Percentiles rank a stretch among this genome's conserved stretches.
These are phyloP conservation scores for Backusella circina DNA, from an alignment of 192 early-diverging fungal genomes.

Conservation along the genomic window DNA sequence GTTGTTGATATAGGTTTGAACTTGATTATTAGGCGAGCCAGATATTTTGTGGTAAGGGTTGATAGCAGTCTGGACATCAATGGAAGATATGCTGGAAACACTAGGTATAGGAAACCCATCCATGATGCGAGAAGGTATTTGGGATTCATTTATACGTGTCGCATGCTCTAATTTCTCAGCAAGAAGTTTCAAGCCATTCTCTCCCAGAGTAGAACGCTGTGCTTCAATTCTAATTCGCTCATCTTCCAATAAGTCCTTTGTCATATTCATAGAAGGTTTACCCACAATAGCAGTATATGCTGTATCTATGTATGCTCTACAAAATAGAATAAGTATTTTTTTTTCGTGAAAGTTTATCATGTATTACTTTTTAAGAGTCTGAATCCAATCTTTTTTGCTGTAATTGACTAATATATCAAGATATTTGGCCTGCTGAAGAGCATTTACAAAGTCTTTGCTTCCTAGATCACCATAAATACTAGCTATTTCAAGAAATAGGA, in stretches of 20 bases:
- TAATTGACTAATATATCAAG: conserved; percentile 38
- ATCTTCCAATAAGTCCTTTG: conserved; percentile 36
- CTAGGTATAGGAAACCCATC: conserved; percentile 49
- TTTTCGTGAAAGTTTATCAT: background rate
- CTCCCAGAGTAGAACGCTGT: conserved; percentile 38
- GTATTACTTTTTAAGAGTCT: conserved; percentile 42
- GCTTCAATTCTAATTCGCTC: conserved; percentile 45
- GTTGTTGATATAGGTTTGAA: conserved; percentile 39
- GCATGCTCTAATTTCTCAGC: conserved; percentile 44
- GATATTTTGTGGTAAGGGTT: conserved; percentile 24
- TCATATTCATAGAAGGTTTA: conserved; percentile 45
- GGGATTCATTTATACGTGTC: conserved; percentile 39
- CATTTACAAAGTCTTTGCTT: conserved; percentile 41
- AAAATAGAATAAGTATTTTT: background rate
- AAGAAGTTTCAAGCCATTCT: conserved; percentile 37
- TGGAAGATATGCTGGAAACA: conserved; percentile 46
- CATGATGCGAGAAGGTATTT: conserved; percentile 50
- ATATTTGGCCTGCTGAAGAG: conserved; percentile 39
- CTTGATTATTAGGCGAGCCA: conserved; percentile 10
- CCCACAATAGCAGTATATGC: conserved; percentile 41
- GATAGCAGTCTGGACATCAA: conserved; percentile 39
- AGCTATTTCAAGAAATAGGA: conserved; percentile 26
- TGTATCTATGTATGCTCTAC: conserved; percentile 42
- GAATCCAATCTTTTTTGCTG: conserved; percentile 43
- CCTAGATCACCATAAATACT: conserved; percentile 46